Evolutionary conservation across 202 grass and related monocot genomes (phyloP).

Genomic region (Musa balbisiana): DNA sequence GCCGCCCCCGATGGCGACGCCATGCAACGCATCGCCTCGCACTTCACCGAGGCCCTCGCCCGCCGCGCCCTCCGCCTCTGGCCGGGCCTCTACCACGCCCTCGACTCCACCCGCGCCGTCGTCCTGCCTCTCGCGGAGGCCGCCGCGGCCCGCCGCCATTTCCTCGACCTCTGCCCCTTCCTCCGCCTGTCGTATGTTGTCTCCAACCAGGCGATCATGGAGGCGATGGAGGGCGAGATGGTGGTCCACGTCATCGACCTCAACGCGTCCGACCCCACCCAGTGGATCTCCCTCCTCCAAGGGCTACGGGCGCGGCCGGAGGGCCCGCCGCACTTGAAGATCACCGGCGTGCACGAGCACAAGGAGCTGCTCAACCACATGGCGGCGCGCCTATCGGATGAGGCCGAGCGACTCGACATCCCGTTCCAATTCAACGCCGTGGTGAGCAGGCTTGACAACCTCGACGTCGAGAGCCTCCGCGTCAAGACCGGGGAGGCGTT

Average conservation of each 20-base stretch:
- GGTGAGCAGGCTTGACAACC: conserved; percentile 32
- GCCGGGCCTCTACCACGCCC: conserved; percentile 50
- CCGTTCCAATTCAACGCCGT: conserved; percentile 88
- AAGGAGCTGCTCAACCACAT: conserved; percentile 38
- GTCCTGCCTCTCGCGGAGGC: conserved; percentile 17
- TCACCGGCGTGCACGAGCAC: conserved; percentile 48
- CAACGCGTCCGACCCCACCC: conserved; percentile 53
- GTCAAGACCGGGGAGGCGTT: conserved; percentile 82
- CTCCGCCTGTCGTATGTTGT: conserved; percentile 54
- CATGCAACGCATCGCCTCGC: conserved; percentile 68
- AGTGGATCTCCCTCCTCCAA: conserved; percentile 63
- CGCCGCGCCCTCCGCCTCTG: conserved; percentile 53
- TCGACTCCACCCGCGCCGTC: conserved; percentile 26
- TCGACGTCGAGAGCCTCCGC: conserved; percentile 56
- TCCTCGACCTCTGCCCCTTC: conserved; percentile 82
- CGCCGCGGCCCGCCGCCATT: conserved; percentile 44
- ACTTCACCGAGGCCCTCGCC: conserved; percentile 54
- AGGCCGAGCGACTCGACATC: conserved; percentile 69
- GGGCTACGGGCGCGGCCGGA: conserved; percentile 53
- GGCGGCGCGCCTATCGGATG: conserved; percentile 47
- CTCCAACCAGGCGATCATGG: conserved; percentile 60
- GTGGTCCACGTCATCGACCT: conserved; percentile 73
- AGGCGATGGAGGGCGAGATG: conserved; percentile 81
- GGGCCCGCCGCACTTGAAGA: conserved; percentile 60
- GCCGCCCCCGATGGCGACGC: conserved; percentile 64